phyloP scores from a whole-genome alignment of 148 eudicot species.

The Chenopodium berlandieri region DNA sequence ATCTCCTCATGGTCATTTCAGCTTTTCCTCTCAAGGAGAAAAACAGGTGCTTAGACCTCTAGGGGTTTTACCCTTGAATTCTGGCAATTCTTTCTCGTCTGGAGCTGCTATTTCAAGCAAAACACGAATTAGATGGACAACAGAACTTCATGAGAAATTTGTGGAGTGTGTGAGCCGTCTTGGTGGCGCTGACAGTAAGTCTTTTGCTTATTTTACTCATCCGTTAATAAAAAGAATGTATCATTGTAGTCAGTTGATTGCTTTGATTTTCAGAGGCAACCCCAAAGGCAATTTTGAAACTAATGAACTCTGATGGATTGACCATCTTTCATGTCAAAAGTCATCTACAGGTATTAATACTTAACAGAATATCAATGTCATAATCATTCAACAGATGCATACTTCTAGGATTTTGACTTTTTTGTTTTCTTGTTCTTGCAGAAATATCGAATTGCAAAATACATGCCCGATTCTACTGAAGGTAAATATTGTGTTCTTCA shows the following conservation, averaged over 20 bases:
- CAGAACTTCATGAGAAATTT: conserved; percentile 79
- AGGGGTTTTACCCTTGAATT: conserved; percentile 15
- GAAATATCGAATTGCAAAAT: conserved; percentile 56
- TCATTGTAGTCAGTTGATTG: conserved; percentile 11
- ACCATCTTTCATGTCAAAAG: conserved; percentile 91
- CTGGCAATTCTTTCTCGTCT: conserved; percentile 30
- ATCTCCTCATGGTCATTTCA: conserved; percentile 26
- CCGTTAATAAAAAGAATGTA: neutral
- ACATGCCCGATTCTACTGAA: conserved; percentile 44
- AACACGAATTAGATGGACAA: conserved; percentile 82
- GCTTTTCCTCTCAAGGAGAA: conserved; percentile 29
- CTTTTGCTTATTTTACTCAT: neutral
- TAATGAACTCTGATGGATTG: conserved; percentile 80
- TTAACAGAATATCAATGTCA: neutral
- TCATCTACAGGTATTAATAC: conserved; percentile 71
- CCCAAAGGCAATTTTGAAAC: conserved; percentile 84
- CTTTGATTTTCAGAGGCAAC: conserved; percentile 65
- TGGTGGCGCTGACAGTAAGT: conserved; percentile 89
- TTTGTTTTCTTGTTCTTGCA: conserved; percentile 32
- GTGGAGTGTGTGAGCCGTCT: conserved; percentile 74
- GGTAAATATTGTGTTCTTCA: conserved; percentile 27
- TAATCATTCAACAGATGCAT: neutral
- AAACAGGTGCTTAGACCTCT: conserved; percentile 23
- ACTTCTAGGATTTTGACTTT: conserved; percentile 8
- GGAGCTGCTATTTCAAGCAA: conserved; percentile 44